Conservation (phyloP, 1,139 yeast genomes). For the Chernovozyma aurita region DNA sequence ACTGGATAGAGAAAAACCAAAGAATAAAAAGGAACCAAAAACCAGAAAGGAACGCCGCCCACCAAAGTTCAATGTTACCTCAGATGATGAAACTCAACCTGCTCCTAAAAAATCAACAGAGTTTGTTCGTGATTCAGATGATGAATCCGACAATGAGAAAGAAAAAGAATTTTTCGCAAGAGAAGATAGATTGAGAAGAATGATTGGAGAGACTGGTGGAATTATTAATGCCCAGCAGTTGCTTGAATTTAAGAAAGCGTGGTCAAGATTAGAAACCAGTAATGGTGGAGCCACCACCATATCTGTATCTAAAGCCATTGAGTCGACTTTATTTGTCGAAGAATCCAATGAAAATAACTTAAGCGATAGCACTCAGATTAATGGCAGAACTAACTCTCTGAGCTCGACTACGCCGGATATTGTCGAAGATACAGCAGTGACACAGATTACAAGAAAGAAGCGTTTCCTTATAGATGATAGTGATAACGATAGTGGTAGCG, state of each 20-base stretch:
- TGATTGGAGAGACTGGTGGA: slow-evolving; percentile 37
- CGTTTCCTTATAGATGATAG: background rate
- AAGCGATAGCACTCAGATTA: background rate
- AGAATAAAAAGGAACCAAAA: slow-evolving; percentile 5
- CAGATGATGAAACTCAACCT: slow-evolving; percentile 17
- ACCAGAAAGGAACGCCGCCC: slow-evolving; percentile 13
- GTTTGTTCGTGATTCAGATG: slow-evolving; percentile 61
- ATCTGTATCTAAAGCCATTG: slow-evolving; percentile 24
- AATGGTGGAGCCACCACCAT: slow-evolving; percentile 10
- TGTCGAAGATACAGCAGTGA: background rate
- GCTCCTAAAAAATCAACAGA: slow-evolving; percentile 41
- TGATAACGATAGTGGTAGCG: slow-evolving; percentile 4
- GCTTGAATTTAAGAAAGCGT: slow-evolving; percentile 33
- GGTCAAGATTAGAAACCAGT: slow-evolving; percentile 26
- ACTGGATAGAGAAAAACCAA: slow-evolving; percentile 10
- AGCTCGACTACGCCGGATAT: background rate
- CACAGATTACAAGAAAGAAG: background rate
- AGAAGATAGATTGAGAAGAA: slow-evolving; percentile 50
- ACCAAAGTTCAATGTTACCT: slow-evolving; percentile 15
- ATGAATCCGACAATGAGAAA: slow-evolving; percentile 59
- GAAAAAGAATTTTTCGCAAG: slow-evolving; percentile 52
- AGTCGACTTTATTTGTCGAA: slow-evolving; percentile 5
- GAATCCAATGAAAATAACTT: slow-evolving; percentile 1
- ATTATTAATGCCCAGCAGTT: slow-evolving; percentile 35
- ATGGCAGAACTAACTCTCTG: background rate